A percentile compares a stretch with the other conserved stretches of the same genome.
phyloP scores from a whole-genome alignment of 192 early-diverging fungal genomes.

The Backusella parvicylindrica region DNA sequence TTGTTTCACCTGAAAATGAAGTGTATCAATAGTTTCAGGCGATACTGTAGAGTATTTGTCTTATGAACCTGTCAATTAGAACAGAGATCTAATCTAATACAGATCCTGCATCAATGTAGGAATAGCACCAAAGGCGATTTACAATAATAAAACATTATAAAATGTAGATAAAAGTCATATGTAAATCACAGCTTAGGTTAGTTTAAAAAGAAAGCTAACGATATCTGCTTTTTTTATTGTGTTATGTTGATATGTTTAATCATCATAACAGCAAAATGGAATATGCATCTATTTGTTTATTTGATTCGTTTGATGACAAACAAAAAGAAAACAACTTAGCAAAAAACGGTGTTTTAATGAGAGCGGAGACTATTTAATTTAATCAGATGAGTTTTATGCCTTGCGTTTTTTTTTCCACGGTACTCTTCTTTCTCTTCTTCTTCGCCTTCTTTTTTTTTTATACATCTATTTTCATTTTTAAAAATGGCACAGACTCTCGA shows the following conservation, averaged over 20 bases:
- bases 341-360: not conserved
- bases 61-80: not conserved
- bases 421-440: not conserved
- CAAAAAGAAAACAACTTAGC: not conserved
- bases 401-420: not conserved
- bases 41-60: no score
- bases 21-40: not conserved
- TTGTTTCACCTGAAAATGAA: not conserved
- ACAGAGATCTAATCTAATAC: no score
- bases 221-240: no score
- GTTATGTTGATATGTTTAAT: no score
- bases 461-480: not conserved
- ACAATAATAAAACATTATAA: no score
- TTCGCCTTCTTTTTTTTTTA: not conserved
- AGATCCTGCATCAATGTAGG: no score
- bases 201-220: no score
- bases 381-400: not conserved
- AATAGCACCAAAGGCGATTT: no score
- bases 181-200: no score
- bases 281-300: not conserved
- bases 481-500: constrained; percentile 7
- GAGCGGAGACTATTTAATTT: not conserved
- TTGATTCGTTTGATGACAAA: not conserved
- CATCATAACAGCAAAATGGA: not conserved
- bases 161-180: not conserved